These are phyloP conservation scores for Ceratobasidium sp. DNA, from an alignment of 1,284 basidiomycete genomes.

Conservation along the genomic window DNA sequence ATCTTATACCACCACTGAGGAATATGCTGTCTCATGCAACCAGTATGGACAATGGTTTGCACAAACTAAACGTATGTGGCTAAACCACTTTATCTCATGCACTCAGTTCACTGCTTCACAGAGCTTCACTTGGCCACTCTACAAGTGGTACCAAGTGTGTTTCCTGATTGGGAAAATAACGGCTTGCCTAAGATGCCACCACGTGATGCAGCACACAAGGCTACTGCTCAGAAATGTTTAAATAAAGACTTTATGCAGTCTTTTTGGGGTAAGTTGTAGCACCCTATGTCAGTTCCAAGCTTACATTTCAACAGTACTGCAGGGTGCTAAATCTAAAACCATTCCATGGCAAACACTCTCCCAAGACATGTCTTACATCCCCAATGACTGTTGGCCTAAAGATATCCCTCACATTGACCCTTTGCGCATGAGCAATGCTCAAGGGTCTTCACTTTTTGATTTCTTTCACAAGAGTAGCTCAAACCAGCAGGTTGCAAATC, in stretches of 20 bases:
- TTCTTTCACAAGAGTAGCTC: too few relatives aligned
- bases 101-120: not conserved
- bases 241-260: not conserved
- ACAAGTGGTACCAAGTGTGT: not conserved
- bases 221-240: not conserved
- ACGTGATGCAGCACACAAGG: not conserved
- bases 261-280: not conserved
- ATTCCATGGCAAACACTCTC: not conserved
- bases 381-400: not conserved
- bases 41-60: not conserved
- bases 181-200: not conserved
- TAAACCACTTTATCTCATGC: not conserved
- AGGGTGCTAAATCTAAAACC: not conserved
- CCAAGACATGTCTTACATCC: not conserved
- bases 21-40: not conserved
- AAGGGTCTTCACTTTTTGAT: not conserved
- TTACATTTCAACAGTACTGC: not conserved
- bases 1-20: not conserved
- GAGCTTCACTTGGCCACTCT: not conserved
- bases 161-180: not conserved
- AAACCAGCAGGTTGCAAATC: too few relatives aligned
- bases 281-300: not conserved
- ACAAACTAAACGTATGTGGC: not conserved
- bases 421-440: not conserved
- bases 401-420: not conserved